Base-by-base conservation (phyloP, 108 stramenopile species). In the Fragilaria crotonensis region DNA sequence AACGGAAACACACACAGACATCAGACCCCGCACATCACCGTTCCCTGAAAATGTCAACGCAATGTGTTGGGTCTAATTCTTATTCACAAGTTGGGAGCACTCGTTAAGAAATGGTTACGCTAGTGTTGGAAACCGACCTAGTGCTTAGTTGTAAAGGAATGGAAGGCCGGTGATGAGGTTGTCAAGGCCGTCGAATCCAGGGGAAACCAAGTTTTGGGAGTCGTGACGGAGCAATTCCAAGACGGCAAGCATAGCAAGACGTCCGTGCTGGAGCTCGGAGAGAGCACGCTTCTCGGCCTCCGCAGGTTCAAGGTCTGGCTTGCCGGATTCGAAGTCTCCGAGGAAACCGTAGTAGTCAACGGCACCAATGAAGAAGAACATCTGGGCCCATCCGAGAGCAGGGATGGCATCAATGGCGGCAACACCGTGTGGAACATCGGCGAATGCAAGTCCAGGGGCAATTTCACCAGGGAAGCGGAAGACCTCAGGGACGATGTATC, bases 341-440 rank as follows among this genome's bases (percentile, higher is more conserved):
- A 76, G 77, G 49, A 74, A 56, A 52, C 80, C 76, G 30, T 66
- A 62, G 63, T 63, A 60, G 54, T 92, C 90, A 32, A 92, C 71
- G 56, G 77, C 61, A 27, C 85, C 92, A 57, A 90, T 76, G 78
- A 86, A 71, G 70, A 71, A 64, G 57, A 89, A 51, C 55, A 90
- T 90, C 68, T 93, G 92, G 29, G 70, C 79, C 64, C 80, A 73
- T 45, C 93, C 93, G 21, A 61, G 63, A 18, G 72, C 59, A 49
- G 92, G 92, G 64, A 90, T 67, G 63, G 68, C 77, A 36, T 60
- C 55, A 26, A 87, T 64, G 48, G 85, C 93, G 33, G 58, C 90
- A 48, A 85, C 48, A 31, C 93, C 93, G 54, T 80, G 87, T 36
- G 89, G 89, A 57, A 87, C 58, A 67, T 89, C 85, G 14, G 73